Base-by-base conservation (phyloP, 2,329 filamentous ascomycete species). In the Aureobasidium sp. region DNA sequence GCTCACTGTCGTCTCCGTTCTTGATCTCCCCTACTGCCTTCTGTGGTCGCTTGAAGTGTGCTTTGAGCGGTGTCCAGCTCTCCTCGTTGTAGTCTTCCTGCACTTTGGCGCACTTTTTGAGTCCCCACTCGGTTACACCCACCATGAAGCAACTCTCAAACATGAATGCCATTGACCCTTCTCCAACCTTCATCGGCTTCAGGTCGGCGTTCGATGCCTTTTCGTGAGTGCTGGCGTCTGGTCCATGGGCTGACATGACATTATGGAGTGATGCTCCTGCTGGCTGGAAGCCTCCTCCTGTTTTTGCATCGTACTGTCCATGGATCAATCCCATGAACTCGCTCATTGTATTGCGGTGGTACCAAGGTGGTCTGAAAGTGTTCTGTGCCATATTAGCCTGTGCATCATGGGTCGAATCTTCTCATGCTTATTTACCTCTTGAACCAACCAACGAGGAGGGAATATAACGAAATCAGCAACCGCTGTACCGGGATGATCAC, bases 31-130 rank as follows among this genome's bases (percentile, higher is more conserved):
- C 55, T 15, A 61, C 63, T 44, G 58, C 63, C 30, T 65, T 66
- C 59, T 67, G 45, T 48, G 69, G 69, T 48, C 68, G 63, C 63
- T 65, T 68, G 64, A 81, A 81, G 61, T 75, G 76, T 63, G 77
- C 71, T 69, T 78, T 78, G 66, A 81, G 65, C 15, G 75, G 73
- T 67, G 77, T 85, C 91, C 91, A 96, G 71, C 89, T 92, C 77
- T 95, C 88, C 62, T 86, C 84, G 70, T 85, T 91, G 70, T 94
- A 95, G 62, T 83, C 83, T 66, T 84, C 79, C 76, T 89, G 87
- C 44, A 89, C 82, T 74, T 89, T 89, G 68, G 80, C 75, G 70
- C 86, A 93, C 64, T 83, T 83, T 72, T 84, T 87, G 64, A 89
- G 73, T 1, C 86, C 87, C 86, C 86, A 90, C 63, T 87, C 83